Conservation (phyloP, 2,329 filamentous ascomycete species). For the Canariomyces notabilis region DNA sequence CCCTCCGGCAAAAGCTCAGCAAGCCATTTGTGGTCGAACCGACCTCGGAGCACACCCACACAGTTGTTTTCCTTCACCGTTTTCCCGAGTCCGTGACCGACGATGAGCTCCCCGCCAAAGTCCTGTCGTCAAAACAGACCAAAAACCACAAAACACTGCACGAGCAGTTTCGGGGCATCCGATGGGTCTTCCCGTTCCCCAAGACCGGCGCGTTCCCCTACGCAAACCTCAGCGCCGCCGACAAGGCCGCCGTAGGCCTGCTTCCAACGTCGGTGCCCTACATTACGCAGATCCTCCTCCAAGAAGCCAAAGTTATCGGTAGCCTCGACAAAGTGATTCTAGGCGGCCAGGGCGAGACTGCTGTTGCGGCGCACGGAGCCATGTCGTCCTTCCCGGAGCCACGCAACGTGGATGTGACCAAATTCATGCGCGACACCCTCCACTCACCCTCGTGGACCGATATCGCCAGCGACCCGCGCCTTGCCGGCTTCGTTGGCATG, state of each 20-base stretch:
- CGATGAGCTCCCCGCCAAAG: background rate
- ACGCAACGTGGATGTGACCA: background rate
- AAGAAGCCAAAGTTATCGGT: background rate
- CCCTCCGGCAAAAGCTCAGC: constrained; percentile 1
- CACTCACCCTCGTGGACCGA: background rate
- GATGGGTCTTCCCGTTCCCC: constrained; percentile 8
- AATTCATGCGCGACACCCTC: background rate
- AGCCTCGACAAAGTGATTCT: constrained; percentile 1
- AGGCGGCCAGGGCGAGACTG: constrained; percentile 6
- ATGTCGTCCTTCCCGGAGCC: constrained; percentile 3
- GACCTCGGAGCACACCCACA: constrained; percentile 2
- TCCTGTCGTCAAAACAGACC: constrained; percentile 2
- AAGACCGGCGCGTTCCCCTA: constrained; percentile 3
- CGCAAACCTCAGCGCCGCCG: constrained; percentile 1
- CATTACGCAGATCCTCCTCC: background rate
- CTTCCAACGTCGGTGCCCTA: background rate
- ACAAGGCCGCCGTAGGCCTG: constrained; percentile 2
- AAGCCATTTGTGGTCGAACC: constrained; percentile 2
- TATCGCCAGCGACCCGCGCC: background rate
- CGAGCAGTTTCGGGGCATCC: constrained; percentile 3
- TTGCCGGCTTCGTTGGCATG: constrained; percentile 6
- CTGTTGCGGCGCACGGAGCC: constrained; percentile 3
- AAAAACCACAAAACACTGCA: constrained; percentile 3
- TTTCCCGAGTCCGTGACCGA: background rate
- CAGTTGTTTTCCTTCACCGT: constrained; percentile 6